Percentiles rank a stretch among this genome's conserved stretches.
These are phyloP conservation scores for Rosa multiflora DNA, from an alignment of 306 rosid genomes.

Conservation along the genomic window DNA sequence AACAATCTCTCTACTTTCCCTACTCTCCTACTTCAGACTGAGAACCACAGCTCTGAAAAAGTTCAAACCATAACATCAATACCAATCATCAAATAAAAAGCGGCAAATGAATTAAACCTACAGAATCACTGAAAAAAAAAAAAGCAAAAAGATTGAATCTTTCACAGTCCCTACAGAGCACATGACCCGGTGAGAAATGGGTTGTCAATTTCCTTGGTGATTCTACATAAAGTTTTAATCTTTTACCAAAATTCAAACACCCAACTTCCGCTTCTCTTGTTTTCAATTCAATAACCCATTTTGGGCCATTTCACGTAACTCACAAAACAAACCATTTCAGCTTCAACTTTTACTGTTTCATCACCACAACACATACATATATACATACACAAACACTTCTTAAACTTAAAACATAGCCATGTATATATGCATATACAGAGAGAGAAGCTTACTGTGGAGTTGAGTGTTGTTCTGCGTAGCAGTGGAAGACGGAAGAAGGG, in stretches of 20 bases:
- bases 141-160: background rate
- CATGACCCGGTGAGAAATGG: background rate
- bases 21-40: constrained; percentile 17
- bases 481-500: background rate
- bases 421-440: background rate
- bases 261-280: background rate
- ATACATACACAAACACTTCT: background rate
- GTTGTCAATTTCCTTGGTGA: background rate
- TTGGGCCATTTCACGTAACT: background rate
- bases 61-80: constrained; percentile 14
- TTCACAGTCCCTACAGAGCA: background rate
- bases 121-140: too few relatives aligned
- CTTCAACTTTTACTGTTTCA: background rate
- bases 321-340: background rate
- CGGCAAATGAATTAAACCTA: background rate
- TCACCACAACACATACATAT: background rate
- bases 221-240: background rate
- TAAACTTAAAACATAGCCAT: background rate
- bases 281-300: background rate
- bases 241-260: background rate
- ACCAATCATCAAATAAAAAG: constrained; percentile 6
- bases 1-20: constrained; percentile 10
- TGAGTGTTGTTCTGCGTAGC: background rate
- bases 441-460: background rate
- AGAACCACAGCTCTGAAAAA: constrained; percentile 25